Evolutionary conservation across 768 basidiomycete genomes (phyloP).

Genomic region (Kwoniella sp.): DNA sequence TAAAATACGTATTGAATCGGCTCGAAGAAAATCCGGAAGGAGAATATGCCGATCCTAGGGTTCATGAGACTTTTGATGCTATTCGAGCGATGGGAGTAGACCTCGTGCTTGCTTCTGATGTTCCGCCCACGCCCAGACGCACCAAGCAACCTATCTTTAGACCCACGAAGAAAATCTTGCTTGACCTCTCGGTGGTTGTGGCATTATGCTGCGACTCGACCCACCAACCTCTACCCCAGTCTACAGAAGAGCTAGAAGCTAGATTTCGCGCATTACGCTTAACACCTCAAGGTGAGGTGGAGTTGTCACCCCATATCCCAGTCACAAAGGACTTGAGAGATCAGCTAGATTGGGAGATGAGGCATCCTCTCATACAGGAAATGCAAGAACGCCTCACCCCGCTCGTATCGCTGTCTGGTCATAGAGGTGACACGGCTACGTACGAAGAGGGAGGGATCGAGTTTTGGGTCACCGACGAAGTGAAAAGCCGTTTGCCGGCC

Average conservation of each 20-base stretch:
- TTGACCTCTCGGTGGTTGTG: conserved; percentile 82
- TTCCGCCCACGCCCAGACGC: conserved; percentile 25
- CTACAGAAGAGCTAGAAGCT: conserved; percentile 63
- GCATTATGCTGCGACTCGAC: conserved; percentile 81
- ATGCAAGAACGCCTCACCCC: conserved; percentile 59
- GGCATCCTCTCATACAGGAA: conserved; percentile 65
- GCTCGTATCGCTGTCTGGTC: not conserved
- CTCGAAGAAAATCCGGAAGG: conserved; percentile 59
- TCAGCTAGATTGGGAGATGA: conserved; percentile 76
- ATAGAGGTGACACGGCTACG: no score
- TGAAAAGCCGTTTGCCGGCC: conserved; percentile 69
- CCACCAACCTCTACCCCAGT: conserved; percentile 67
- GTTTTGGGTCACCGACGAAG: conserved; percentile 82
- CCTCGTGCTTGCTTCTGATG: conserved; percentile 61
- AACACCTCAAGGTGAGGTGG: conserved; percentile 6
- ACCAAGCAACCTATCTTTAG: conserved; percentile 18
- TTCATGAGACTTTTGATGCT: conserved; percentile 63
- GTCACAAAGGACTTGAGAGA: conserved; percentile 71
- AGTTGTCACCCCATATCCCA: conserved; percentile 47
- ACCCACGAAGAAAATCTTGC: conserved; percentile 69
- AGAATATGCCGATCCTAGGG: conserved; percentile 58
- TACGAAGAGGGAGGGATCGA: conserved; percentile 55
- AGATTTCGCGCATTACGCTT: conserved; percentile 65
- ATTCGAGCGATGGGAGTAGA: conserved; percentile 68
- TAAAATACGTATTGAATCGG: conserved; percentile 68